Base-by-base conservation (phyloP, 164 flowering plant genomes). In the Malania oleifera region DNA sequence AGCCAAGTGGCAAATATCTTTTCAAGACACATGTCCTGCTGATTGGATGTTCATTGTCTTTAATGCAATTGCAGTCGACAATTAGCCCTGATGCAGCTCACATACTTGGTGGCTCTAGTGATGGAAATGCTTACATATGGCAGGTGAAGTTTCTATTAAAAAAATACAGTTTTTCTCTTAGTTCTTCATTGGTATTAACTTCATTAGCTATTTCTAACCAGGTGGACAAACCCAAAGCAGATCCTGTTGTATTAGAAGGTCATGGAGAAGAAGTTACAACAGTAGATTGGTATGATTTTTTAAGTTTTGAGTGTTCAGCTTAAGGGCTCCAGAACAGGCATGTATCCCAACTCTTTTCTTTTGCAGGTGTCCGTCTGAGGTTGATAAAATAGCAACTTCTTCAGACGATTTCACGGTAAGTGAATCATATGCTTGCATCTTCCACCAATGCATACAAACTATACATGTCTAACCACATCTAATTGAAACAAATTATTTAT, bases 221-320 rank as follows among this genome's bases (percentile, higher is more conserved):
- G 97, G 88, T 95, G 60, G 70, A 78, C 55, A 82, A 73, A 60
- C 91, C 96, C 52, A 62, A 75, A 22, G 66, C n/a, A 4, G 80
- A 70, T 72, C 97, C 97, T 10, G 57, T 79, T 19, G 61, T 11
- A 52, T 68, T 95, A 72, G 73, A 71, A 69, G 77, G 85, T 47
- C 99, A 95, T 59, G 82, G 80, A 24, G 87, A 85, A 65, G 97
- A 95, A 81, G 96, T 88, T 61, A 86, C 93, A 52, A 84, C 99
- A 37, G 91, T 95, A 37, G 84, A 79, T 65, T 95, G 97, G 97
- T 91, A 84, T 25, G 29, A 17, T 28, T 59, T 45, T 54, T 39
- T 9, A 22, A 15, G 7, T 1, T 17, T 45, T 45, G n/a, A n/a
- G n/a, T n/a, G n/a, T n/a, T n/a, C n/a, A n/a, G n/a, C 41, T 11